These are phyloP conservation scores for Pythium guiyangense DNA, from an alignment of 352 stramenopile species.

Conservation along the genomic window DNA sequence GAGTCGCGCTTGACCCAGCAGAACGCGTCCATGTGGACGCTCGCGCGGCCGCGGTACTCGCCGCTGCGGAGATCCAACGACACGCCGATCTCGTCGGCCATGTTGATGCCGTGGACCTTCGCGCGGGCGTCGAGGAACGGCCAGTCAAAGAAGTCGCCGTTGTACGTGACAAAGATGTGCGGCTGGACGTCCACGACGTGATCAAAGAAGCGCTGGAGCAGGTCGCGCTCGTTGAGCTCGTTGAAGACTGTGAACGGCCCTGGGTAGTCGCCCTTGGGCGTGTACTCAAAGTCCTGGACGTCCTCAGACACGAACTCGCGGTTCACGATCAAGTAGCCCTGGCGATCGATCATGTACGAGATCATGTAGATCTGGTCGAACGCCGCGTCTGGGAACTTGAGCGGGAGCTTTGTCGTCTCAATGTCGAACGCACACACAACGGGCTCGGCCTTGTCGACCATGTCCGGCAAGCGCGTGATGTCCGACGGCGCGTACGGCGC, in stretches of 20 bases:
- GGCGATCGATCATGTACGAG: constrained; percentile 98
- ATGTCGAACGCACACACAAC: constrained; percentile 99
- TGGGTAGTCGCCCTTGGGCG: constrained; percentile 89
- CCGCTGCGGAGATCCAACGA: constrained; percentile 62
- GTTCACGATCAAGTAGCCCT: constrained; percentile 97
- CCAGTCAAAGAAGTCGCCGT: constrained; percentile 99
- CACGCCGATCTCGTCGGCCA: constrained; percentile 87
- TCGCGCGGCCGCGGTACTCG: constrained; percentile 91
- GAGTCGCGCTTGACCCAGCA: constrained; percentile 99
- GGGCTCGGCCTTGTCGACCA: constrained; percentile 91
- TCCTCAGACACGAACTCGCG: constrained; percentile 96
- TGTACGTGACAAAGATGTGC: constrained; percentile 99
- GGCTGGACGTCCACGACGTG: constrained; percentile 91
- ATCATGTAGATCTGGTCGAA: constrained; percentile 96
- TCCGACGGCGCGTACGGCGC: constrained; percentile 47
- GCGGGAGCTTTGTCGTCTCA: constrained; percentile 97
- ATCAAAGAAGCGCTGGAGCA: constrained; percentile 87
- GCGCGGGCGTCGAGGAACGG: constrained; percentile 95
- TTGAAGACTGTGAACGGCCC: constrained; percentile 98
- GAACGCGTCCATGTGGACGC: constrained; percentile 98
- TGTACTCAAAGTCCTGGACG: constrained; percentile 99
- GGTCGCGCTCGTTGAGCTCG: constrained; percentile 78
- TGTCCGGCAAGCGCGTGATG: constrained; percentile 65
- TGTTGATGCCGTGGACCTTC: constrained; percentile 89
- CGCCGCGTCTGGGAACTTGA: constrained; percentile 98